A percentile compares a stretch with the other conserved stretches of the same genome.
These are phyloP conservation scores for Leccinum griseonigrum DNA, from an alignment of 1,284 basidiomycete genomes.

Conservation along the genomic window DNA sequence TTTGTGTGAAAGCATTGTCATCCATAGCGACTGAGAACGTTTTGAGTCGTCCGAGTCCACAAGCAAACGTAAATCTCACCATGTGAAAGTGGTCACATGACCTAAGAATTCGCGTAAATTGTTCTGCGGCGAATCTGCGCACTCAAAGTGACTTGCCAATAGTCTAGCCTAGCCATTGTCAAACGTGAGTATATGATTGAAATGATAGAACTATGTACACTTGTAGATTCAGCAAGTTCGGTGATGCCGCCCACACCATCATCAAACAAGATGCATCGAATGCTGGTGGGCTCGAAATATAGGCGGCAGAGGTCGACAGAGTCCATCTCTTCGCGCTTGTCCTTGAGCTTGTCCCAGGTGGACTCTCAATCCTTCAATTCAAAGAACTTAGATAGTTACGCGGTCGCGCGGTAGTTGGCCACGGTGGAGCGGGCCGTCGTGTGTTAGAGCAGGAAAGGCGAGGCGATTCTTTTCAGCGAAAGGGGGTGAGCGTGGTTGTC, in stretches of 20 bases:
- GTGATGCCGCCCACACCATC: slow-evolving; percentile 57
- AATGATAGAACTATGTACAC: slow-evolving; percentile 30
- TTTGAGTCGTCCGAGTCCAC: too few relatives aligned
- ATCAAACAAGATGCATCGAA: slow-evolving; percentile 66
- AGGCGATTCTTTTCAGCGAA: slow-evolving; percentile 46
- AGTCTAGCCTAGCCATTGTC: too few relatives aligned
- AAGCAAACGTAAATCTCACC: too few relatives aligned
- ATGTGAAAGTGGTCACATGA: too few relatives aligned
- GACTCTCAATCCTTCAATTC: slow-evolving; percentile 35
- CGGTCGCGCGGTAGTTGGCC: slow-evolving; percentile 54
- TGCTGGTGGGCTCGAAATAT: slow-evolving; percentile 52
- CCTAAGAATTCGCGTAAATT: too few relatives aligned
- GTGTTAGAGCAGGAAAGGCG: slow-evolving; percentile 44
- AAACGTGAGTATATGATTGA: too few relatives aligned
- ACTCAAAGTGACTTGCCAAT: too few relatives aligned
- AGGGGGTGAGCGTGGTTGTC: slow-evolving; percentile 79
- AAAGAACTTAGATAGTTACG: slow-evolving; percentile 51
- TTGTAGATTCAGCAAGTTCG: slow-evolving; percentile 46
- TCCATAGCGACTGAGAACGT: too few relatives aligned
- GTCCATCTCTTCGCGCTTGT: slow-evolving; percentile 38
- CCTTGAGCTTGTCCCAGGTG: slow-evolving; percentile 60
- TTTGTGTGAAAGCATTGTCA: too few relatives aligned
- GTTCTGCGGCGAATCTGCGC: too few relatives aligned
- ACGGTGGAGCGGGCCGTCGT: slow-evolving; percentile 55
- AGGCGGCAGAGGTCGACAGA: slow-evolving; percentile 56